phyloP scores from a whole-genome alignment of 2,329 filamentous ascomycete genomes.

The Epichloe scottii region DNA sequence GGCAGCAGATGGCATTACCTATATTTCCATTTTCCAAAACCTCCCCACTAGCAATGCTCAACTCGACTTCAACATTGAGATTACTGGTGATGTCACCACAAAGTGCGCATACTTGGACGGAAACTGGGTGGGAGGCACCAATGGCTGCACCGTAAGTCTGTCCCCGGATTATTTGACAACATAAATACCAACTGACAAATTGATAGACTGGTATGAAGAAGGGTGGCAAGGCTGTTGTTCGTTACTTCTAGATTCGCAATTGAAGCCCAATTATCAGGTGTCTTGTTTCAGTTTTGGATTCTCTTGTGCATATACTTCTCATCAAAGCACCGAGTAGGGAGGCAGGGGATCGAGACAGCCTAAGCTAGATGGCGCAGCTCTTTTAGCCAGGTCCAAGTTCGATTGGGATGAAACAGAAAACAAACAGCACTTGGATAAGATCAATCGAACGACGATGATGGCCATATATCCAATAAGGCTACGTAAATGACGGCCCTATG shows the following conservation, averaged over 20 bases:
- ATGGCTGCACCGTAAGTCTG: conserved; percentile 70
- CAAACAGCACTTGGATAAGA: background rate
- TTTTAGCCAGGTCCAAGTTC: background rate
- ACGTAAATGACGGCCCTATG: background rate
- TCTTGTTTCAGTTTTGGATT: conserved; percentile 15
- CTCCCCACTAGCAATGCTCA: conserved; percentile 54
- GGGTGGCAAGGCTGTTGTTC: conserved; percentile 30
- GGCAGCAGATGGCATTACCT: conserved; percentile 52
- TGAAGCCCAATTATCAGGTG: background rate
- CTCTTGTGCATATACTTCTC: conserved; percentile 23
- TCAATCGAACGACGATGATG: background rate
- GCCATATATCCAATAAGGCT: background rate
- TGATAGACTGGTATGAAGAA: conserved; percentile 29
- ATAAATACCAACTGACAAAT: background rate
- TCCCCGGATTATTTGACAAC: background rate
- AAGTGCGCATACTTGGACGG: conserved; percentile 56
- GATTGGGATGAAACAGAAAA: background rate
- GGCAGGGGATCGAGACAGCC: background rate
- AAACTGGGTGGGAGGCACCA: conserved; percentile 41
- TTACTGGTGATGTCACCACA: conserved; percentile 49
- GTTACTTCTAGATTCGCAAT: conserved; percentile 24
- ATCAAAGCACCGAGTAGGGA: conserved; percentile 8
- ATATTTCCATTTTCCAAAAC: conserved; percentile 78
- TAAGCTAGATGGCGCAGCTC: background rate
- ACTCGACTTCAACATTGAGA: conserved; percentile 69